These are phyloP conservation scores for Colletotrichum salicis DNA, from an alignment of 2,329 filamentous ascomycete species.

Conservation along the genomic window DNA sequence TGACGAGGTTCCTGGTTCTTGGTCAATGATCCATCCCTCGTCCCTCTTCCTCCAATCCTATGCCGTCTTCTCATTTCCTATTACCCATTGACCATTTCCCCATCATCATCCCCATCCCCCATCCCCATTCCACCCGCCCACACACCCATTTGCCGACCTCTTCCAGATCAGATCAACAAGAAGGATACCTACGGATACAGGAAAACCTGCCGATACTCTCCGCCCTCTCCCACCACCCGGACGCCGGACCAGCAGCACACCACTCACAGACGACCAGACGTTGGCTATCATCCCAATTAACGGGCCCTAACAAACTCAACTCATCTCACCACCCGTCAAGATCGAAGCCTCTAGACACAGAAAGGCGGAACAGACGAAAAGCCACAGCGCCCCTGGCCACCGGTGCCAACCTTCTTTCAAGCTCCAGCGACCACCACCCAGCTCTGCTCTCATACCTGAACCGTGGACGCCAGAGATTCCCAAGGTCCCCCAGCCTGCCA, in stretches of 20 bases:
- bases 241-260: neutral
- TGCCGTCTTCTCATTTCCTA: neutral
- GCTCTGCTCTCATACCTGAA: too few species aligned
- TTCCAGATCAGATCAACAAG: neutral
- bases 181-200: too few species aligned
- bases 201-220: neutral
- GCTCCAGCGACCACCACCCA: neutral
- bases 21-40: neutral
- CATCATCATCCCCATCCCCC: neutral
- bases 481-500: neutral
- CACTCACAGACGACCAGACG: neutral
- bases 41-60: neutral
- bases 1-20: neutral
- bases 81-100: neutral
- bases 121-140: neutral
- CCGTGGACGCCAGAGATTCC: neutral
- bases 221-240: neutral
- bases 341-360: neutral
- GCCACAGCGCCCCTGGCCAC: constrained; percentile 19
- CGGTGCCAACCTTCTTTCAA: constrained; percentile 33
- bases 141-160: neutral
- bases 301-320: neutral
- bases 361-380: constrained; percentile 13
- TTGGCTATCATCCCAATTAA: constrained; percentile 13
- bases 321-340: neutral